Conservation (phyloP, 2,329 filamentous ascomycete species). For the Cadophora sp. region DNA sequence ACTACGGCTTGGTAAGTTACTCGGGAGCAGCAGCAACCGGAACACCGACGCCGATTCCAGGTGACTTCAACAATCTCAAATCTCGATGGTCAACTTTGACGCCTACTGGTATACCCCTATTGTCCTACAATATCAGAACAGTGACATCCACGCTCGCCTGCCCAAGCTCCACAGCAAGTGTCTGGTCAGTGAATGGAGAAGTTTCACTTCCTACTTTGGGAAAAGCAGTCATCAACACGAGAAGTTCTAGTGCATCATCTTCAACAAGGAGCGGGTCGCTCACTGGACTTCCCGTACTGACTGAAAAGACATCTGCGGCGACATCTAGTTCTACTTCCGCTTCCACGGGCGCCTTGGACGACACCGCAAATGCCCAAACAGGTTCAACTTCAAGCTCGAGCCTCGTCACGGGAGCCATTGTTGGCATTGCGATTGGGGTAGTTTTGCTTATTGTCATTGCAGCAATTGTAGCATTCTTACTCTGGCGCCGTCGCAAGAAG, state of each 20-base stretch:
- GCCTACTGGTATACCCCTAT: background rate
- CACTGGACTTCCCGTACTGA: background rate
- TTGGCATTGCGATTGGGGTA: slow-evolving; percentile 20
- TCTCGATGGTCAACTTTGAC: slow-evolving; percentile 21
- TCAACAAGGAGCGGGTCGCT: background rate
- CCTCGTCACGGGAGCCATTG: slow-evolving; percentile 13
- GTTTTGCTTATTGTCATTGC: background rate
- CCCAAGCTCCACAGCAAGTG: slow-evolving; percentile 14
- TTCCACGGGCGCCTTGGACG: background rate
- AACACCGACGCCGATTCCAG: slow-evolving; percentile 17
- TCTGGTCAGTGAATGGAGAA: slow-evolving; percentile 17
- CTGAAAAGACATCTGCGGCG: background rate
- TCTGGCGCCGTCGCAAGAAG: slow-evolving; percentile 10
- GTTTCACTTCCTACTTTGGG: slow-evolving; percentile 15
- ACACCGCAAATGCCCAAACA: background rate
- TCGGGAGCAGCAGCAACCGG: background rate
- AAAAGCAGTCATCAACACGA: slow-evolving; percentile 7
- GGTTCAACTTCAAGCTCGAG: background rate
- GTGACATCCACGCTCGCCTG: slow-evolving; percentile 3
- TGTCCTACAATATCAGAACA: slow-evolving; percentile 7
- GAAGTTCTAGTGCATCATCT: background rate
- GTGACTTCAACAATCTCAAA: slow-evolving; percentile 18
- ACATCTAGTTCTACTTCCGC: background rate
- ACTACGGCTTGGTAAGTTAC: slow-evolving; percentile 62
- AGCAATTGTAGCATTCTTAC: slow-evolving; percentile 13